phyloP scores from a whole-genome alignment of 2,329 filamentous ascomycete species.

The Blastomyces silverae region DNA sequence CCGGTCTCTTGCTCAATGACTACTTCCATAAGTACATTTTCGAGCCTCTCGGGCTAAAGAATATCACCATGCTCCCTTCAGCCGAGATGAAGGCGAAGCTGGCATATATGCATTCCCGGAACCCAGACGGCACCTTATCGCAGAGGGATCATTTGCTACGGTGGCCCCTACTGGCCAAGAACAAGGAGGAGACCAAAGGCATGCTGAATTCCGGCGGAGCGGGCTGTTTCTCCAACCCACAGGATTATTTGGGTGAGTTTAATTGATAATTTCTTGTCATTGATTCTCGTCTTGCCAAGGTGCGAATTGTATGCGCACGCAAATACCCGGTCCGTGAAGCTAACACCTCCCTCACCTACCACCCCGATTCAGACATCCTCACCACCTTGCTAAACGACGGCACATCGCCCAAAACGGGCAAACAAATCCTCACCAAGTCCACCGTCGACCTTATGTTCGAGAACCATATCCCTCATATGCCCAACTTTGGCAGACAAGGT shows the following conservation, averaged over 20 bases:
- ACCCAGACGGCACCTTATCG: conserved; percentile 39
- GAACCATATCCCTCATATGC: conserved; percentile 55
- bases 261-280: neutral
- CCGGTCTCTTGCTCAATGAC: conserved; percentile 42
- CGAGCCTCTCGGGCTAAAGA: conserved; percentile 43
- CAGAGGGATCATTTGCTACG: conserved; percentile 48
- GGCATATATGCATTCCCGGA: conserved; percentile 52
- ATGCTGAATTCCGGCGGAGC: conserved; percentile 57
- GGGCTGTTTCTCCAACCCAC: conserved; percentile 54
- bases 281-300: too few species aligned
- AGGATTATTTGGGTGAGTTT: conserved; percentile 53
- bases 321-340: neutral
- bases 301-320: neutral
- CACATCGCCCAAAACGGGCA: conserved; percentile 50
- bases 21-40: conserved; percentile 48
- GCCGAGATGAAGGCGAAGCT: conserved; percentile 49
- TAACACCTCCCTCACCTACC: conserved; percentile 1
- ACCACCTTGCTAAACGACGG: conserved; percentile 59
- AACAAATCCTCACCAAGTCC: conserved; percentile 48
- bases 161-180: conserved; percentile 42
- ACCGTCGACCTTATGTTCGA: conserved; percentile 59
- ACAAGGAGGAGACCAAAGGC: conserved; percentile 39
- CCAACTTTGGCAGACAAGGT: conserved; percentile 46
- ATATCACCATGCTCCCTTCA: conserved; percentile 53
- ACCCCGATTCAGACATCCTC: conserved; percentile 48